A percentile compares a stretch with the other conserved stretches of the same genome.
phyloP scores from a whole-genome alignment of 1,139 yeast genomes.

The Yamadazyma songkhlaensis region DNA sequence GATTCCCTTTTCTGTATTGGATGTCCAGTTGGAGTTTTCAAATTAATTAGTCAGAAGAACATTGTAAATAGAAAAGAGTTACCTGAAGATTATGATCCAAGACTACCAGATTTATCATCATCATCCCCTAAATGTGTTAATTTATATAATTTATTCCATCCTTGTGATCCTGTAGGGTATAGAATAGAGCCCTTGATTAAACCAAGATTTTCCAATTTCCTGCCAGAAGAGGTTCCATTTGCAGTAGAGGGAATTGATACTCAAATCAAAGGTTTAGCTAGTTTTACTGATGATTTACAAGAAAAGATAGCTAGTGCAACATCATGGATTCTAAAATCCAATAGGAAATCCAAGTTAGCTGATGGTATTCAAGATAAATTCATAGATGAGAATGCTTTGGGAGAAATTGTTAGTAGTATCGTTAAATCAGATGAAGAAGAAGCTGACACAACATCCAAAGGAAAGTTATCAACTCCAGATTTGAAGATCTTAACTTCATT shows the following conservation, averaged over 20 bases:
- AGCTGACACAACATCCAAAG: constrained; percentile 12
- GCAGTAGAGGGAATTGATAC: constrained; percentile 49
- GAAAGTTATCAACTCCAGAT: constrained; percentile 22
- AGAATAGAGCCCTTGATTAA: constrained; percentile 78
- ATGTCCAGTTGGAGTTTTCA: constrained; percentile 87
- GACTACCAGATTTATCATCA: constrained; percentile 11
- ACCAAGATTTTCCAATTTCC: constrained; percentile 49
- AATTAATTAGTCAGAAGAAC: constrained; percentile 59
- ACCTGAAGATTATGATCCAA: constrained; percentile 19
- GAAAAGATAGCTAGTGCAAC: constrained; percentile 46
- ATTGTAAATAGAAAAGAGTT: constrained; percentile 39
- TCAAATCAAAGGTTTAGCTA: constrained; percentile 39
- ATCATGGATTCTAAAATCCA: constrained; percentile 34
- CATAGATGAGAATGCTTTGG: constrained; percentile 39
- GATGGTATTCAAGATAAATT: constrained; percentile 21
- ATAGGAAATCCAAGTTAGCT: constrained; percentile 11
- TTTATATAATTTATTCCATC: constrained; percentile 77
- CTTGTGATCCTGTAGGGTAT: constrained; percentile 87
- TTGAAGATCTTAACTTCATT: constrained; percentile 36
- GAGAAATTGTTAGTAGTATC: constrained; percentile 40
- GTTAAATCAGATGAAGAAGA: constrained; percentile 22
- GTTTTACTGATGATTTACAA: constrained; percentile 42
- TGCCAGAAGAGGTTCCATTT: constrained; percentile 62
- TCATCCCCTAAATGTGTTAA: constrained; percentile 54
- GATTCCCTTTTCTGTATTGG: constrained; percentile 80